These are phyloP conservation scores for Paraphoma chrysanthemicola DNA, from an alignment of 2,329 filamentous ascomycete genomes.

Conservation along the genomic window DNA sequence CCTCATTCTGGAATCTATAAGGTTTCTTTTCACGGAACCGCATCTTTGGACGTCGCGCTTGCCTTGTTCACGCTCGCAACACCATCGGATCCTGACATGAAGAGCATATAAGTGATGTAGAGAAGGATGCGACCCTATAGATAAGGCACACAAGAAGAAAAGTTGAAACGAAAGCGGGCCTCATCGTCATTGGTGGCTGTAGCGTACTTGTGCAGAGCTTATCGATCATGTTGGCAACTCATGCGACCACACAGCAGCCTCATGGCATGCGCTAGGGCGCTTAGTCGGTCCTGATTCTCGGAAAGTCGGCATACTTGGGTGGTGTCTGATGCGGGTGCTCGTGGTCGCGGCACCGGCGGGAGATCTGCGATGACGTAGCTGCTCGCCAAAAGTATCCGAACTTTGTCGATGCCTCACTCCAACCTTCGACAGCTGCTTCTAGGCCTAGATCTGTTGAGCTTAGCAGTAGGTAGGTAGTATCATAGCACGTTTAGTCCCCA, in stretches of 20 bases:
- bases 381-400: too few species aligned
- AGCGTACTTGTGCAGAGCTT: constrained; percentile 5
- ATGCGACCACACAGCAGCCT: not conserved
- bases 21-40: constrained; percentile 27
- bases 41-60: constrained; percentile 10
- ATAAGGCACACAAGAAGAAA: too few species aligned
- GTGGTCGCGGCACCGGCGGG: too few species aligned
- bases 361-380: too few species aligned
- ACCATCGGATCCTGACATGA: not conserved
- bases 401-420: too few species aligned
- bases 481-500: too few species aligned
- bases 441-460: too few species aligned
- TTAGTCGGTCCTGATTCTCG: not conserved
- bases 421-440: too few species aligned
- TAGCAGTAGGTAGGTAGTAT: too few species aligned
- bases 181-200: constrained; percentile 4
- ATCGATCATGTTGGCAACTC: not conserved
- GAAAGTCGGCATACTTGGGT: not conserved
- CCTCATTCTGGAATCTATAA: constrained; percentile 15
- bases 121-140: not conserved
- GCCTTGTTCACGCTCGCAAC: not conserved
- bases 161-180: not conserved
- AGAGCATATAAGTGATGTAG: not conserved
- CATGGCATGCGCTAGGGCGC: not conserved
- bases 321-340: not conserved